Evolutionary conservation across 225 moss, liverwort and hornwort species (phyloP).

Genomic region (Asterella californica): DNA sequence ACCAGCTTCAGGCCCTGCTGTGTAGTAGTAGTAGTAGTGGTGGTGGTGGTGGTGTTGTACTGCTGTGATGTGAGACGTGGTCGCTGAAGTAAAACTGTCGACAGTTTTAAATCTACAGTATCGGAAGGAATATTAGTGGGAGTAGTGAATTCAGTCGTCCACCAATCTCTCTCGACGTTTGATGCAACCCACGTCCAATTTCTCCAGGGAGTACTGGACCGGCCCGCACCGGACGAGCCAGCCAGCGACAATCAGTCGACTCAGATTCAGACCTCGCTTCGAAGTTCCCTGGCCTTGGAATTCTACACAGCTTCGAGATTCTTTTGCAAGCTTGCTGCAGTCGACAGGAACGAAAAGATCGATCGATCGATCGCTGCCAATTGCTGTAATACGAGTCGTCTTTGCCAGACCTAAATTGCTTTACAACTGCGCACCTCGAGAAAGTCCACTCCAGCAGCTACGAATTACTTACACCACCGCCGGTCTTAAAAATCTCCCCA

Average conservation of each 20-base stretch:
- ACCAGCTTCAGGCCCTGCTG: neutral
- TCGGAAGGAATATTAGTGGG: neutral
- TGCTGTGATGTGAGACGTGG: neutral
- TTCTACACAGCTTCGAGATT: too few species aligned
- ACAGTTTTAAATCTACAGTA: neutral
- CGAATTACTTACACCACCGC: neutral
- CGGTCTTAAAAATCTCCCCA: neutral
- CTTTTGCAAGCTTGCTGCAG: neutral
- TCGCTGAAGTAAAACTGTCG: neutral
- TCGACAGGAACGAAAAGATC: neutral
- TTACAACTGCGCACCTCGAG: slow-evolving; percentile 1
- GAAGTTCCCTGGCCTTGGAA: neutral
- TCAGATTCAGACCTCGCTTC: neutral
- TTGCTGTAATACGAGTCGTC: neutral
- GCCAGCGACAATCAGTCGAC: neutral
- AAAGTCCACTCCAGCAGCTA: neutral
- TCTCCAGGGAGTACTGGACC: too few species aligned
- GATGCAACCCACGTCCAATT: neutral
- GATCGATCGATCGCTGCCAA: too few species aligned
- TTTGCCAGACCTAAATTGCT: neutral
- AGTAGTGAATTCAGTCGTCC: neutral
- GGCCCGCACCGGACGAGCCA: neutral
- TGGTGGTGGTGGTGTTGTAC: neutral
- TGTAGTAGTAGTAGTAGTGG: neutral
- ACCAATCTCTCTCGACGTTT: neutral